phyloP scores from a whole-genome alignment of 495 filamentous ascomycete species.

The Cairneyella variabilis region DNA sequence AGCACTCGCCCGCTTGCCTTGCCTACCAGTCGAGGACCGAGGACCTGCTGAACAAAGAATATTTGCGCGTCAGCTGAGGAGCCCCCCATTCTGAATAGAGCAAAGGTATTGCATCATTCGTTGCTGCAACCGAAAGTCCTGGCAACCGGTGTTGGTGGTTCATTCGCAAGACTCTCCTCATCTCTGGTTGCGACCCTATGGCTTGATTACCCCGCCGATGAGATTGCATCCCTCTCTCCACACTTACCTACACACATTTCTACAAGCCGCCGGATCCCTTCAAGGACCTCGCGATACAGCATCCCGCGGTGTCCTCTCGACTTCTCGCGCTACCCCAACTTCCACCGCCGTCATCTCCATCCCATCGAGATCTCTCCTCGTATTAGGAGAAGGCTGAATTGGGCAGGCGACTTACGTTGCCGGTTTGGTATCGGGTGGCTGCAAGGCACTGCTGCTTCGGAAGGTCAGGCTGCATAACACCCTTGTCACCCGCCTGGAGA shows the following conservation, averaged over 20 bases:
- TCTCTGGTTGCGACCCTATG: too few relatives aligned
- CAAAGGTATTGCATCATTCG: too few relatives aligned
- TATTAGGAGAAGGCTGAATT: conserved; percentile 4
- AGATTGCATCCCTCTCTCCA: neutral
- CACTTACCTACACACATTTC: neutral
- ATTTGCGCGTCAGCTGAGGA: conserved; percentile 2
- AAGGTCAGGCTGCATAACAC: conserved; percentile 25
- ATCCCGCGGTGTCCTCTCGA: neutral
- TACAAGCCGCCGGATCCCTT: neutral
- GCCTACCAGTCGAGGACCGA: neutral
- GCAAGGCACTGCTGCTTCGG: conserved; percentile 23
- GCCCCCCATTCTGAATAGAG: neutral
- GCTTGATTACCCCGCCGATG: conserved; percentile 12
- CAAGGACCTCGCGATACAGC: neutral
- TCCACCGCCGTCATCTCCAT: neutral
- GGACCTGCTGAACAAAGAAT: neutral
- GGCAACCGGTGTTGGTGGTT: neutral
- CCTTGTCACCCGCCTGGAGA: conserved; percentile 15
- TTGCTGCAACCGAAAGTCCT: neutral
- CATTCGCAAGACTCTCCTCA: neutral
- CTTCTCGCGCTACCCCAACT: conserved; percentile 1
- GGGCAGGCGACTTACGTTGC: neutral
- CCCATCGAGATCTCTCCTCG: neutral
- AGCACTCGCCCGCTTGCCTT: neutral
- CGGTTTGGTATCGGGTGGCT: conserved; percentile 13